Conservation (phyloP, 108 stramenopile genomes). For the Poteriospumella lacustris region DNA sequence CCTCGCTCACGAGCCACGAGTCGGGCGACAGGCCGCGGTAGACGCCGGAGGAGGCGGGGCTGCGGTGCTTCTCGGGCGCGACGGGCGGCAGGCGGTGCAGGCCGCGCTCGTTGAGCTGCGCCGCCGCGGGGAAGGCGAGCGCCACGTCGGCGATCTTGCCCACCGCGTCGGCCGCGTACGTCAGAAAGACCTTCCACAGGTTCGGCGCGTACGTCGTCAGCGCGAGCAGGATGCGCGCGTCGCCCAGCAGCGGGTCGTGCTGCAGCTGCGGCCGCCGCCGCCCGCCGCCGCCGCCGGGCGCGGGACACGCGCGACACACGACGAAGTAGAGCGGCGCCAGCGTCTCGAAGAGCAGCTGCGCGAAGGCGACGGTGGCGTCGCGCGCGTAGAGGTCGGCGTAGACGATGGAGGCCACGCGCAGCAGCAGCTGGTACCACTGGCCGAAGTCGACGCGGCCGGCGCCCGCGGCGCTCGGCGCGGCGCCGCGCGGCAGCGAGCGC, state of each 20-base stretch:
- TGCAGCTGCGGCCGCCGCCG: background rate
- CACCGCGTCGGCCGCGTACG: background rate
- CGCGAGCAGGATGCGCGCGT: background rate
- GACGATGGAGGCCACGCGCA: background rate
- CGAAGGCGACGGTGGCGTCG: slow-evolving; percentile 13
- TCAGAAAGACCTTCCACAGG: slow-evolving; percentile 27
- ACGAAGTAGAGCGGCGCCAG: background rate
- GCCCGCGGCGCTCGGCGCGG: background rate
- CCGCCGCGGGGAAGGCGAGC: background rate
- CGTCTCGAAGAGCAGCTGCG: background rate
- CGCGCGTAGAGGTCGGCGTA: background rate
- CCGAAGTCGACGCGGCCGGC: background rate
- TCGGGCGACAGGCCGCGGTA: background rate
- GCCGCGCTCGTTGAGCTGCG: background rate
- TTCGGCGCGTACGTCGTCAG: slow-evolving; percentile 13
- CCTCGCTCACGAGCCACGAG: slow-evolving; percentile 4
- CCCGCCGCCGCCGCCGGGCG: no score
- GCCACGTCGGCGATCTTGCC: slow-evolving; percentile 8
- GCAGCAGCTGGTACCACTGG: slow-evolving; percentile 17
- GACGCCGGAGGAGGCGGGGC: background rate
- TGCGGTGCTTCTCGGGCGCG: background rate
- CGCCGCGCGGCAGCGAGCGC: background rate
- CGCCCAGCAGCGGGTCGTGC: background rate
- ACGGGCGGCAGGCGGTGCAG: background rate
- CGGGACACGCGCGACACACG: no score